These are phyloP conservation scores for Botrytis pseudocinerea DNA, from an alignment of 2,329 filamentous ascomycete species.

Conservation along the genomic window DNA sequence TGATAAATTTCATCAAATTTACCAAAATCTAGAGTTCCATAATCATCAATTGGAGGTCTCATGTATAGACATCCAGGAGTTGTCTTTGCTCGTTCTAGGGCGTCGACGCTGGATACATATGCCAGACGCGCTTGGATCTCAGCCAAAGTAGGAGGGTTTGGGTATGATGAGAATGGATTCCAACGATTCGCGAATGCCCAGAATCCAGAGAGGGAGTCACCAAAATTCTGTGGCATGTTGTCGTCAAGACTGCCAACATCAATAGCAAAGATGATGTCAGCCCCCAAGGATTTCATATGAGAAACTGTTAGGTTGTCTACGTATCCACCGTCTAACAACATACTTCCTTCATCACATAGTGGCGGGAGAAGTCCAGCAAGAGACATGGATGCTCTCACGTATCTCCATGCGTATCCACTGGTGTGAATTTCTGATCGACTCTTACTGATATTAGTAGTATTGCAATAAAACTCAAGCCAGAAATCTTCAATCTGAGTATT, in stretches of 20 bases:
- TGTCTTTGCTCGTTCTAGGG: conserved; percentile 87
- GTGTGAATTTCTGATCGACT: conserved; percentile 90
- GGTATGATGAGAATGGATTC: conserved; percentile 88
- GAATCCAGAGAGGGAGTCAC: conserved; percentile 89
- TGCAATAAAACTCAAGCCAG: conserved; percentile 98
- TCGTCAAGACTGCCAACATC: conserved; percentile 94
- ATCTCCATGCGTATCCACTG: conserved; percentile 95
- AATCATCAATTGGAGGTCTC: conserved; percentile 89
- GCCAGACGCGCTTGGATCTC: conserved; percentile 95
- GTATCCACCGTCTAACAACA: conserved; percentile 95
- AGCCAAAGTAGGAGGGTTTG: conserved; percentile 90
- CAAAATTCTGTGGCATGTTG: conserved; percentile 86
- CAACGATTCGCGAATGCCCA: conserved; percentile 95
- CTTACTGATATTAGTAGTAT: conserved; percentile 98
- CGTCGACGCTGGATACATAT: conserved; percentile 93
- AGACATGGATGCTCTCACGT: conserved; percentile 95
- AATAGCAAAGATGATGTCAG: conserved; percentile 91
- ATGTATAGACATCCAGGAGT: conserved; percentile 93
- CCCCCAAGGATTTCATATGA: conserved; percentile 93
- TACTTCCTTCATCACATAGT: conserved; percentile 92
- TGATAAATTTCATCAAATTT: conserved; percentile 98
- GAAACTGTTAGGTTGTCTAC: conserved; percentile 95
- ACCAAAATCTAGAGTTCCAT: conserved; percentile 92
- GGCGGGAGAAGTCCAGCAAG: conserved; percentile 89
- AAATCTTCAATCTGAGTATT: conserved; percentile 98